phyloP scores from a whole-genome alignment of 2,329 filamentous ascomycete species.

The Didymella keratinophila region DNA sequence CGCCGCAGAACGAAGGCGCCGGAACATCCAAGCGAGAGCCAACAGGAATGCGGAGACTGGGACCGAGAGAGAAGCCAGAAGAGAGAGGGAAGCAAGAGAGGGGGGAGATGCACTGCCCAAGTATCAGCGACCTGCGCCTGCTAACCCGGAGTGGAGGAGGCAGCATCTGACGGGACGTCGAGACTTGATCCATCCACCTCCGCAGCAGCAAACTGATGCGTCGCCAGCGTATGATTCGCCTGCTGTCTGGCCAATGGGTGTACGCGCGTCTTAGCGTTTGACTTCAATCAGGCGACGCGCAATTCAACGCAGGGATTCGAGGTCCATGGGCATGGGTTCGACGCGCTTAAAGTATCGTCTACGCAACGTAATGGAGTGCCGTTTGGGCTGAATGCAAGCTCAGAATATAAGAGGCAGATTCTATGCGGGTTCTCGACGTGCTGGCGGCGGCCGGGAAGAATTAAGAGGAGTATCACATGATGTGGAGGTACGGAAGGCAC shows the following conservation, averaged over 20 bases:
- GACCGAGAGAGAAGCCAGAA: not conserved
- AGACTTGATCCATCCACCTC: not conserved
- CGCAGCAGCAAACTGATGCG: not conserved
- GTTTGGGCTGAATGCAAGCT: not conserved
- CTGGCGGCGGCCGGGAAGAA: not conserved
- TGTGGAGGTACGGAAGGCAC: not conserved
- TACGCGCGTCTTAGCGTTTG: not conserved
- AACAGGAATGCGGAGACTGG: not conserved
- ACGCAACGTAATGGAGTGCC: not conserved
- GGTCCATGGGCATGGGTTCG: not conserved
- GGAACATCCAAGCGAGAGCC: not conserved
- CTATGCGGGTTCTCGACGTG: not conserved
- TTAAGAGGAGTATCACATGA: not conserved
- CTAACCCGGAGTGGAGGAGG: not conserved
- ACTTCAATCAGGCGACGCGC: not conserved
- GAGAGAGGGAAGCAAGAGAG: not conserved
- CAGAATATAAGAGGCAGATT: not conserved
- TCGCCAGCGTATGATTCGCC: constrained; percentile 11
- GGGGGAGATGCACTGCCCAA: not conserved
- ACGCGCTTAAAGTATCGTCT: too few relatives aligned
- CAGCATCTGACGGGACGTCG: not conserved
- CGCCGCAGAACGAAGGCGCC: not conserved
- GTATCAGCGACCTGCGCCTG: constrained; percentile 7
- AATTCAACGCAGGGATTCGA: not conserved
- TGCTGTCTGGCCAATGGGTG: constrained; percentile 6